Evolutionary conservation across 768 basidiomycete species (phyloP).

Genomic region (Paxillus ammoniavirescens): DNA sequence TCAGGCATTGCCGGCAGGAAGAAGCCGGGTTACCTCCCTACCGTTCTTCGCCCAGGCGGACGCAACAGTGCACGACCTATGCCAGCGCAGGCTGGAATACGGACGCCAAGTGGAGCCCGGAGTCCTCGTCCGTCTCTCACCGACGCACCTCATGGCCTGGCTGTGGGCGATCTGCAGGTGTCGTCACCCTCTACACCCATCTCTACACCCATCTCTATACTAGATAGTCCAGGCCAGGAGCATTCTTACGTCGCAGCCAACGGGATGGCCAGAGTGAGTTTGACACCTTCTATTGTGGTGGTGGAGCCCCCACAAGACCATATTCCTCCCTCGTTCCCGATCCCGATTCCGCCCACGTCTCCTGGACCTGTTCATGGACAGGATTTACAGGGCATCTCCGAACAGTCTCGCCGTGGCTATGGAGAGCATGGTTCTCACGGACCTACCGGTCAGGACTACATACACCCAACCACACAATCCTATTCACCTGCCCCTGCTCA

Average conservation of each 20-base stretch:
- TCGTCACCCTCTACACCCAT: constrained; percentile 6
- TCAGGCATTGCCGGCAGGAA: constrained; percentile 21
- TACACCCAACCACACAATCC: constrained; percentile 10
- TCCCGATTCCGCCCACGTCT: not conserved
- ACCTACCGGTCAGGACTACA: constrained; percentile 6
- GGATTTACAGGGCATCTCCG: not conserved
- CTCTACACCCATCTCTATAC: constrained; percentile 6
- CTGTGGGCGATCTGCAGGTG: constrained; percentile 12
- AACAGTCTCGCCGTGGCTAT: not conserved
- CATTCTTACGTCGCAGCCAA: constrained; percentile 2
- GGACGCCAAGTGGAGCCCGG: constrained; percentile 7
- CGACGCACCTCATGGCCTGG: constrained; percentile 5
- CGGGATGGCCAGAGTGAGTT: not conserved
- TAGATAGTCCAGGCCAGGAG: constrained; percentile 7
- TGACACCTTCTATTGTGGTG: constrained; percentile 20
- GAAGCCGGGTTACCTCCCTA: constrained; percentile 31
- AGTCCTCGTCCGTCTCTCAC: constrained; percentile 5
- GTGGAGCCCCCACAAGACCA: constrained; percentile 5
- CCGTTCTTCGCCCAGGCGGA: constrained; percentile 43
- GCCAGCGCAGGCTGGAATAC: constrained; percentile 14
- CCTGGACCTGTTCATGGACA: not conserved
- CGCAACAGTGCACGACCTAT: constrained; percentile 18
- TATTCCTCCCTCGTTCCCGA: constrained; percentile 4
- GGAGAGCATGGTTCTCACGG: constrained; percentile 6
- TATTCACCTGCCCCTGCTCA: constrained; percentile 6